Conservation (phyloP, 305 asterid genomes). For the Nicotiana rustica region DNA sequence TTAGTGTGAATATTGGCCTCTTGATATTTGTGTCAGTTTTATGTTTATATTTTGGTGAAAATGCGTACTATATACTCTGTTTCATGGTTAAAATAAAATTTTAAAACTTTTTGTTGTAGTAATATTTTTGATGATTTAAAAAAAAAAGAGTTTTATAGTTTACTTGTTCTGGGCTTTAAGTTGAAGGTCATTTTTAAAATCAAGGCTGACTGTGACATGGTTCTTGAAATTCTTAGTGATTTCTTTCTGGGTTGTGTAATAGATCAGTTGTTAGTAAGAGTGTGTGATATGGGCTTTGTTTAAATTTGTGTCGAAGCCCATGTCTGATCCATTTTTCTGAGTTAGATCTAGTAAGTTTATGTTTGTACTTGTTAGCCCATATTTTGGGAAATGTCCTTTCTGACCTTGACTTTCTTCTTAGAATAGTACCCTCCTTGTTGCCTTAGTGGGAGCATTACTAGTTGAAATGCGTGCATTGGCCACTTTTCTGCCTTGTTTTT, state of each 20-base stretch:
- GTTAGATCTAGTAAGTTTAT: background rate
- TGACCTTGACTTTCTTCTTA: background rate
- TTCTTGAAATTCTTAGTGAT: background rate
- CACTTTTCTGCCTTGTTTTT: too few relatives aligned
- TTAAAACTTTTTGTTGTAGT: background rate
- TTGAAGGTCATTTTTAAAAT: background rate
- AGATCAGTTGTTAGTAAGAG: background rate
- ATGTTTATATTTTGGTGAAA: background rate
- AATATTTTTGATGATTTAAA: background rate
- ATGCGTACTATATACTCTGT: background rate
- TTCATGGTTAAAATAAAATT: background rate
- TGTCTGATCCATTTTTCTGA: constrained; percentile 11
- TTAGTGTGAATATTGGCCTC: background rate
- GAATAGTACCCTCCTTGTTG: background rate
- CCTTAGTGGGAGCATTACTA: too few relatives aligned
- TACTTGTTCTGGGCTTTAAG: background rate
- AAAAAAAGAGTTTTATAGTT: background rate
- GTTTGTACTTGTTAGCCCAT: constrained; percentile 30
- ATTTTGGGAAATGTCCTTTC: background rate
- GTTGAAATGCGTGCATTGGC: too few relatives aligned
- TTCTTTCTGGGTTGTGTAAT: too few relatives aligned
- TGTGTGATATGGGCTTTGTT: constrained; percentile 31
- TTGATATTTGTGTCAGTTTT: background rate
- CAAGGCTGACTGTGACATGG: constrained; percentile 5
- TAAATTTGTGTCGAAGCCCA: constrained; percentile 29